Evolutionary conservation across 345 rosid genomes (phyloP).

Genomic region (Euphorbia lathyris): DNA sequence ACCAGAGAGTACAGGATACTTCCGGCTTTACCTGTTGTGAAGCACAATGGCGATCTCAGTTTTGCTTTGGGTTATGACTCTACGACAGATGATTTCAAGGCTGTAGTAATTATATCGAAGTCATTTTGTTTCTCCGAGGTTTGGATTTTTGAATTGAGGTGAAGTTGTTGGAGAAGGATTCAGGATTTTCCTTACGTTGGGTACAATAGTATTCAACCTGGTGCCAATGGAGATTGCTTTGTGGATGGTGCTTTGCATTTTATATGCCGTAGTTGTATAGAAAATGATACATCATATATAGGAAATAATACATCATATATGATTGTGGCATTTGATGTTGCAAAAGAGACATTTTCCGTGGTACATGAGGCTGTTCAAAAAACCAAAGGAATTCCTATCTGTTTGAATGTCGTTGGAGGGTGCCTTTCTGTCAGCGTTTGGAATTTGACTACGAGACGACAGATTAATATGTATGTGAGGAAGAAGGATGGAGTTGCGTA

Average conservation of each 20-base stretch:
- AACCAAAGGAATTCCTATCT: not conserved
- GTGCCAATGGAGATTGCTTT: not conserved
- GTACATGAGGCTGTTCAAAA: too few relatives aligned
- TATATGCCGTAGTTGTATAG: too few relatives aligned
- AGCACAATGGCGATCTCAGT: not conserved
- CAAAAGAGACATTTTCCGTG: too few relatives aligned
- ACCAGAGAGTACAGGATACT: not conserved
- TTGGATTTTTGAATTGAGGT: not conserved
- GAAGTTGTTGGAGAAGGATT: not conserved
- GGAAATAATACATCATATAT: too few relatives aligned
- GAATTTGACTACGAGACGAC: too few relatives aligned
- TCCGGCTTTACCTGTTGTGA: not conserved
- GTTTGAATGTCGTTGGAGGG: not conserved
- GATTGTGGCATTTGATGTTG: too few relatives aligned
- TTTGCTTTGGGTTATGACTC: not conserved
- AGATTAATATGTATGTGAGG: not conserved
- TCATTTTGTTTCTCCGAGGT: not conserved
- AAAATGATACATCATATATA: too few relatives aligned
- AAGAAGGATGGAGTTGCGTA: not conserved
- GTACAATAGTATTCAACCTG: not conserved
- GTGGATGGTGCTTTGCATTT: not conserved
- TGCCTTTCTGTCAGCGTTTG: not conserved
- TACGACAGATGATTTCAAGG: not conserved
- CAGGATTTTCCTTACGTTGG: not conserved
- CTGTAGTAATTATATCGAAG: not conserved